phyloP scores from a whole-genome alignment of 1,284 basidiomycete species.

The Moesziomyces aphidis region DNA sequence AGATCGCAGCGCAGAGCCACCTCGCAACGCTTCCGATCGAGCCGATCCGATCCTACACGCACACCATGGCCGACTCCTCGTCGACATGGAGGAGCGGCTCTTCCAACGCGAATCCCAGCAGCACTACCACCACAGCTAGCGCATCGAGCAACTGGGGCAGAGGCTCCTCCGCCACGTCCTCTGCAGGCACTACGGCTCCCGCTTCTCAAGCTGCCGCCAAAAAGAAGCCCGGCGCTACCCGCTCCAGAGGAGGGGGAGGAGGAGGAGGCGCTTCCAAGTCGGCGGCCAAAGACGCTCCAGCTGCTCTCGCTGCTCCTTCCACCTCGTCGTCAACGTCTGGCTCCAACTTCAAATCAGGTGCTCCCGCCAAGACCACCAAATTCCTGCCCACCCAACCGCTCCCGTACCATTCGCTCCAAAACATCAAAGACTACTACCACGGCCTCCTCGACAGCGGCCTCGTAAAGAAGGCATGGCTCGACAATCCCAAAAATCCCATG shows the following conservation, averaged over 20 bases:
- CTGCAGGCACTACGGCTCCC: background rate
- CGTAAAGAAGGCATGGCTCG: constrained; percentile 51
- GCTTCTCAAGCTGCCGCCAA: background rate
- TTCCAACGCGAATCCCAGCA: background rate
- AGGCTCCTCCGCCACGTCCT: constrained; percentile 15
- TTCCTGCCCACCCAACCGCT: constrained; percentile 43
- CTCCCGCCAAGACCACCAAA: constrained; percentile 33
- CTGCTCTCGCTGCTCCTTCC: constrained; percentile 4
- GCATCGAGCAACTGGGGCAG: constrained; percentile 26
- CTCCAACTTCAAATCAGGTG: constrained; percentile 33
- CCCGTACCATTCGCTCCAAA: constrained; percentile 39
- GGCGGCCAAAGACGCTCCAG: constrained; percentile 1
- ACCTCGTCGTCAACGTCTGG: constrained; percentile 2
- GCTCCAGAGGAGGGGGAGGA: constrained; percentile 9
- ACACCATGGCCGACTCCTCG: constrained; percentile 29
- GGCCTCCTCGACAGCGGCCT: constrained; percentile 44
- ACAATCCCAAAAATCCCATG: constrained; percentile 61
- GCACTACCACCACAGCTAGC: background rate
- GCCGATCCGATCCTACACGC: no score
- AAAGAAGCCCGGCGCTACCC: constrained; percentile 15
- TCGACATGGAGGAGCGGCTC: constrained; percentile 38
- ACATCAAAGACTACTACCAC: constrained; percentile 50
- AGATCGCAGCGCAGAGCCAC: no score
- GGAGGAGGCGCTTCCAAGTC: constrained; percentile 1
- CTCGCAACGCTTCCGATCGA: no score